Evolutionary conservation across 1,139 yeast genomes (phyloP), one percentile per base, ranked within the genome.

Genomic region (Pichia sp.): DNA sequence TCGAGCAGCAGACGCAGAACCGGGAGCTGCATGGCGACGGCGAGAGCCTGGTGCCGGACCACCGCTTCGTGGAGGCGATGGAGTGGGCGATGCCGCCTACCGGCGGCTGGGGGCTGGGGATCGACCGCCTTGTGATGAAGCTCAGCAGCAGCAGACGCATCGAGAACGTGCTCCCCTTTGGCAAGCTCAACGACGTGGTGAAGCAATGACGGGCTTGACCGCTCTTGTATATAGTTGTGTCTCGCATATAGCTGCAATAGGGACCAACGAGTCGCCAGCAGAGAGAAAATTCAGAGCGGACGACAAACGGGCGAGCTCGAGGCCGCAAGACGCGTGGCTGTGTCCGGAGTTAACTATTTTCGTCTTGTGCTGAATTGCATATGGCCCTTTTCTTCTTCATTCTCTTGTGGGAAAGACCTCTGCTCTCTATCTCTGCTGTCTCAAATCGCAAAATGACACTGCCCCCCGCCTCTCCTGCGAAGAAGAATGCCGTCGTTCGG

Each of bases 31-130:
- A 77, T 8, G 68, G 74, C 10, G 96, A 89, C 63, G 69, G 72
- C 2, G 96, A 89, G 58, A 72, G 83, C 31, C 73, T 87, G 48
- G 69, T 86, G 0, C 89, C 96, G 0, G 99, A 93, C 69, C 75
- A 81, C 67, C 76, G 77, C 48, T 93, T 83, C 66, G 80, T 90
- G 2, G 76, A 80, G 47, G 81, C 85, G 13, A 82, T 95, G 88
- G 93, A 90, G 65, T 88, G 86, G 78, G 98, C 97, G 1, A 78
- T 95, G 70, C 97, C 99, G 4, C 99, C 99, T 0, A 92, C 97
- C 1, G 98, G 97, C 1, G 99, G 99, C 0, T 89, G 97, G 90
- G 99, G 99, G 0, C 74, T 95, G 59, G 99, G 99, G 0, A 77
- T 95, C 29, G 99, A 95, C 66, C 71, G 99, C 52, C 71, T 93